Evolutionary conservation across 768 basidiomycete species (phyloP).

Genomic region (Pleurotus cornucopiae): DNA sequence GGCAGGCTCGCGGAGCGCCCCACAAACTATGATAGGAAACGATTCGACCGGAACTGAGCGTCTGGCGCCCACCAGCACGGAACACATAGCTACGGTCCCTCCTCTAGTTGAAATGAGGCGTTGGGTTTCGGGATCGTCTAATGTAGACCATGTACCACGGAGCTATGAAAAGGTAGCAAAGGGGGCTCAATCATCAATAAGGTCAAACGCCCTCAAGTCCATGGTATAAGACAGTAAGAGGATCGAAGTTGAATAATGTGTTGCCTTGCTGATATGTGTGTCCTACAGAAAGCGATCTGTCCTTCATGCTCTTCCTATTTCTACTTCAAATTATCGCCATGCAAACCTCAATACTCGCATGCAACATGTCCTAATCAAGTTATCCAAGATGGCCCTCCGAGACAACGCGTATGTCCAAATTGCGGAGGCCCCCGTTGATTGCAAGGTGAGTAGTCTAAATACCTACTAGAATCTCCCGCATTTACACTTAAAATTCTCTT

Average conservation of each 20-base stretch:
- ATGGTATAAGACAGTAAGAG: neutral
- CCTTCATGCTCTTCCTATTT: neutral
- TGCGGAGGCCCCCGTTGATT: conserved; percentile 4
- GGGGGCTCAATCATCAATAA: conserved; percentile 1
- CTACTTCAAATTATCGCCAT: conserved; percentile 1
- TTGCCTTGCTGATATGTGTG: neutral
- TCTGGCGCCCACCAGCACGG: neutral
- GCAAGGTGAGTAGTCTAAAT: neutral
- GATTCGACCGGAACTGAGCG: no score
- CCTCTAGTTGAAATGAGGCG: neutral
- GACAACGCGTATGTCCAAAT: conserved; percentile 4
- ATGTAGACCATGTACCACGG: no score
- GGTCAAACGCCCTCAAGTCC: neutral
- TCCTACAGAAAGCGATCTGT: conserved; percentile 4
- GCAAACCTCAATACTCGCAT: conserved; percentile 3
- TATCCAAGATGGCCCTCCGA: conserved; percentile 1
- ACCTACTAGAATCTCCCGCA: neutral
- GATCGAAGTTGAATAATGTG: neutral
- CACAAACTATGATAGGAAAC: no score
- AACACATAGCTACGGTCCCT: neutral
- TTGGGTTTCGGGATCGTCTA: neutral
- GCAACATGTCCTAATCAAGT: conserved; percentile 2
- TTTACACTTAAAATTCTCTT: no score
- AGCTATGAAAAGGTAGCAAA: neutral
- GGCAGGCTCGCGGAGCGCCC: no score